Conservation (phyloP, 164 flowering plant species). For the Magnolia sinica region DNA sequence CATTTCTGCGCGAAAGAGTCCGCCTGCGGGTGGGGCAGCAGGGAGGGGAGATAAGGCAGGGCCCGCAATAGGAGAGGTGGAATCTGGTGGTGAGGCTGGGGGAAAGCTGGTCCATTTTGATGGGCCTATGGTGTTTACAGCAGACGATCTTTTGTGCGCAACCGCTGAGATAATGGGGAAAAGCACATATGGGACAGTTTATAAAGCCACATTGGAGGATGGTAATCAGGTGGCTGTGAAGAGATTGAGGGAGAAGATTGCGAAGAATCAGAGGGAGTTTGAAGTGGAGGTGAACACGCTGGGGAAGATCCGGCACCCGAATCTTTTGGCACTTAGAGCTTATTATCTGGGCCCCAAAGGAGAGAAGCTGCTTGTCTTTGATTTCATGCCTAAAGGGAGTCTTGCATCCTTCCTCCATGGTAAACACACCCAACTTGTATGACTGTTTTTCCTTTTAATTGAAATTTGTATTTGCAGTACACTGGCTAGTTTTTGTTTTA, state of each 20-base stretch:
- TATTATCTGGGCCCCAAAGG: conserved; percentile 96
- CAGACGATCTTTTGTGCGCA: conserved; percentile 90
- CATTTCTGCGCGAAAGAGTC: conserved; percentile 29
- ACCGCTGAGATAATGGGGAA: conserved; percentile 99
- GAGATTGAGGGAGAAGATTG: conserved; percentile 85
- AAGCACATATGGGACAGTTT: conserved; percentile 85
- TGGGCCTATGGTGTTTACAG: conserved; percentile 84
- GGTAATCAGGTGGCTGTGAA: conserved; percentile 88
- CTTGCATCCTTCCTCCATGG: conserved; percentile 96
- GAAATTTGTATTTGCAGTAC: background rate
- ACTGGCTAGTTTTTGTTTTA: background rate
- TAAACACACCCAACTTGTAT: conserved; percentile 25
- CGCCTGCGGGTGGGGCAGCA: conserved; percentile 18
- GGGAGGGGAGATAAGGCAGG: conserved; percentile 37
- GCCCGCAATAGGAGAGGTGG: conserved; percentile 36
- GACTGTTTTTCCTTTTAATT: background rate
- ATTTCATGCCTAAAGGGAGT: conserved; percentile 86
- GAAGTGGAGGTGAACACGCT: conserved; percentile 70
- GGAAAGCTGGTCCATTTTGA: conserved; percentile 95
- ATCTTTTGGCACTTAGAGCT: conserved; percentile 80
- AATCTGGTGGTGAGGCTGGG: conserved; percentile 67
- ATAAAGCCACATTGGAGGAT: conserved; percentile 91
- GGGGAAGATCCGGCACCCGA: conserved; percentile 79
- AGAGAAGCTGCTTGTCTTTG: conserved; percentile 96
- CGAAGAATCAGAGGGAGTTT: conserved; percentile 82